A percentile compares a stretch with the other conserved stretches of the same genome.
These are phyloP conservation scores for Pichia nanzhaoensis DNA, from an alignment of 805 yeast species.

Conservation along the genomic window DNA sequence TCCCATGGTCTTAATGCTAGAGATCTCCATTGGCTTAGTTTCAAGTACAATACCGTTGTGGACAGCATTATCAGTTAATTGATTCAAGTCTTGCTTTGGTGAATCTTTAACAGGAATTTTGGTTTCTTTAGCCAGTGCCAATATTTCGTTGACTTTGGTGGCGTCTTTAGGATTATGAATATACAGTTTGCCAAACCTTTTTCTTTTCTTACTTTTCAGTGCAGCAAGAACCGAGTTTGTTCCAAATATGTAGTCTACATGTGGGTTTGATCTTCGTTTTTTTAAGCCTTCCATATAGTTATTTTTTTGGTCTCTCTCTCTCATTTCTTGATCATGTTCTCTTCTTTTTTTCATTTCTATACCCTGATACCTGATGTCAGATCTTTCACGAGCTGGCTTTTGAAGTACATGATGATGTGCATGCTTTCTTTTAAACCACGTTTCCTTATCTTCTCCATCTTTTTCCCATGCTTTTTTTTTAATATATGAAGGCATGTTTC, in stretches of 20 bases:
- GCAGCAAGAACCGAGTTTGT: slow-evolving; percentile 71
- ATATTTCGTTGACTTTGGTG: slow-evolving; percentile 35
- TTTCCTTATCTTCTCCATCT: slow-evolving; percentile 53
- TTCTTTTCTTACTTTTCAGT: slow-evolving; percentile 48
- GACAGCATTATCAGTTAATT: slow-evolving; percentile 57
- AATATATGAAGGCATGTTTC: slow-evolving; percentile 35
- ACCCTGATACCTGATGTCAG: slow-evolving; percentile 12
- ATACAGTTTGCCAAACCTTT: slow-evolving; percentile 43
- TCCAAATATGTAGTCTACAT: slow-evolving; percentile 69
- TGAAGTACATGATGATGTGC: slow-evolving; percentile 60
- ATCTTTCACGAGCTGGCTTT: slow-evolving; percentile 21
- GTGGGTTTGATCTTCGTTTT: slow-evolving; percentile 32
- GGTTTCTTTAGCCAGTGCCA: slow-evolving; percentile 38
- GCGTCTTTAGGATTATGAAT: slow-evolving; percentile 33
- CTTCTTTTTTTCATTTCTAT: slow-evolving; percentile 10
- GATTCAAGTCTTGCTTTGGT: slow-evolving; percentile 49
- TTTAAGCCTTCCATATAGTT: slow-evolving; percentile 15
- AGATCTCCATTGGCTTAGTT: slow-evolving; percentile 44
- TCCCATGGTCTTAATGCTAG: slow-evolving; percentile 1
- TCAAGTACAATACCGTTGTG: slow-evolving; percentile 78
- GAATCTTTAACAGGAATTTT: slow-evolving; percentile 31
- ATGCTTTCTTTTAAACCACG: slow-evolving; percentile 53
- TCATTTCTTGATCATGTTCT: slow-evolving; percentile 13
- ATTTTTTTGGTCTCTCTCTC: slow-evolving; percentile 5
- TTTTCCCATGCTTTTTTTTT: slow-evolving; percentile 60